Base-by-base conservation (phyloP, 768 basidiomycete species). In the Gloeophyllum trabeum region DNA sequence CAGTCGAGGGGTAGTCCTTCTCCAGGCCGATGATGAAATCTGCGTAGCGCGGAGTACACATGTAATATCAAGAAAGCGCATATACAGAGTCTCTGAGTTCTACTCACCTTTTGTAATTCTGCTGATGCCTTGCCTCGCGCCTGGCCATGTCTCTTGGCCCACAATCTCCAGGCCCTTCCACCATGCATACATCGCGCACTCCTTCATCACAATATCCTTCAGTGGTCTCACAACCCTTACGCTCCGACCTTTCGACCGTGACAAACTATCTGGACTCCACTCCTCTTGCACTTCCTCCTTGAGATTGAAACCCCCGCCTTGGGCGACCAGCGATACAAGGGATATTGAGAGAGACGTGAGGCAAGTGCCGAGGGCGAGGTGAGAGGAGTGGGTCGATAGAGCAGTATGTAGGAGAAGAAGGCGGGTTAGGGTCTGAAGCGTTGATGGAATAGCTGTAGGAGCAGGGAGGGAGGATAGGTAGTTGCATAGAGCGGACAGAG, bases 1-100 rank as follows among this genome's bases (percentile, higher is more conserved):
- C 88, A 0, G 88, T 91, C 0, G 87, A 86, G 3, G 88, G 88
- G 55, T 82, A 91, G 55, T 89, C 79, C 40, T 70, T 75, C 59
- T 91, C 88, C 22, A 91, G 55, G 2, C 85, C 80, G 16, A 81
- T 60, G 43, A 91, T 84, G 50, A 90, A 91, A 55, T 80, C 88
- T 88, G 43, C 7, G 7, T 6, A 13, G 43, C 25, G 46, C 24
- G 19, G 20, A 16, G 19, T 6, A 40, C 21, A 1, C 21, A 42
- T 20, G n/a, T 13, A 26, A 37, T 18, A 24, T 19, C 14, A 28
- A 14, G n/a, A n/a, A n/a, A n/a, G n/a, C n/a, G n/a, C n/a, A n/a
- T n/a, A n/a, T n/a, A n/a, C n/a, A n/a, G n/a, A n/a, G n/a, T n/a
- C n/a, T n/a, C n/a, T n/a, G n/a, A n/a, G n/a, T n/a, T n/a, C n/a